Evolutionary conservation across 2,329 filamentous ascomycete species (phyloP).

Genomic region (Calonectria ilicicola): DNA sequence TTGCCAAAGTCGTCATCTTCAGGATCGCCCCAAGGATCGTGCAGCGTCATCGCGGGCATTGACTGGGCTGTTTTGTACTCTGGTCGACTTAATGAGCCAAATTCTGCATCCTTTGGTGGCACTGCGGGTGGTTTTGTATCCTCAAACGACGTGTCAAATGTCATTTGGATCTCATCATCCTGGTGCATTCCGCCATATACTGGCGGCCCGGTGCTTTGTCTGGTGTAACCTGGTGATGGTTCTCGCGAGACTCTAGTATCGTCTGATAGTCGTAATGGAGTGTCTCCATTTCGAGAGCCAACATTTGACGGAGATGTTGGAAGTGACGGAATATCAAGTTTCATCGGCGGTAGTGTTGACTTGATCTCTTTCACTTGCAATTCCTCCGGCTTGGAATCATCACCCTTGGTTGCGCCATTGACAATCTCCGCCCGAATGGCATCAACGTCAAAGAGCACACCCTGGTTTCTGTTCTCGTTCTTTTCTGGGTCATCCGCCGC

Average conservation of each 20-base stretch:
- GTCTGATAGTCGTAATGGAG: slow-evolving; percentile 36
- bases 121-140: slow-evolving; percentile 46
- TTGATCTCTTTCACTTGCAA: slow-evolving; percentile 82
- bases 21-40: slow-evolving; percentile 78
- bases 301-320: slow-evolving; percentile 37
- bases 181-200: slow-evolving; percentile 45
- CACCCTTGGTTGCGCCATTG: slow-evolving; percentile 65
- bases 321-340: slow-evolving; percentile 69
- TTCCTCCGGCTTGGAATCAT: slow-evolving; percentile 64
- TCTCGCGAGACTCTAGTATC: slow-evolving; percentile 38
- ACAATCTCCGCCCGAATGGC: slow-evolving; percentile 90
- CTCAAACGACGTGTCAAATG: slow-evolving; percentile 75
- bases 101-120: slow-evolving; percentile 45
- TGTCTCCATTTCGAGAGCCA: slow-evolving; percentile 30
- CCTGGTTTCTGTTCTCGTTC: slow-evolving; percentile 61
- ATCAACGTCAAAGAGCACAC: slow-evolving; percentile 93
- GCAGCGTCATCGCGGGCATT: slow-evolving; percentile 61
- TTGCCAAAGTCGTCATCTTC: slow-evolving; percentile 77
- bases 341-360: slow-evolving; percentile 91
- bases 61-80: slow-evolving; percentile 57
- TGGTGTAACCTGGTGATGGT: slow-evolving; percentile 39
- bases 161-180: slow-evolving; percentile 73
- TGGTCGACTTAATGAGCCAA: slow-evolving; percentile 39
- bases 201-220: slow-evolving; percentile 26
- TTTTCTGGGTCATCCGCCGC: slow-evolving; percentile 41